phyloP scores from a whole-genome alignment of 2,329 filamentous ascomycete species.

The Claviceps capensis region DNA sequence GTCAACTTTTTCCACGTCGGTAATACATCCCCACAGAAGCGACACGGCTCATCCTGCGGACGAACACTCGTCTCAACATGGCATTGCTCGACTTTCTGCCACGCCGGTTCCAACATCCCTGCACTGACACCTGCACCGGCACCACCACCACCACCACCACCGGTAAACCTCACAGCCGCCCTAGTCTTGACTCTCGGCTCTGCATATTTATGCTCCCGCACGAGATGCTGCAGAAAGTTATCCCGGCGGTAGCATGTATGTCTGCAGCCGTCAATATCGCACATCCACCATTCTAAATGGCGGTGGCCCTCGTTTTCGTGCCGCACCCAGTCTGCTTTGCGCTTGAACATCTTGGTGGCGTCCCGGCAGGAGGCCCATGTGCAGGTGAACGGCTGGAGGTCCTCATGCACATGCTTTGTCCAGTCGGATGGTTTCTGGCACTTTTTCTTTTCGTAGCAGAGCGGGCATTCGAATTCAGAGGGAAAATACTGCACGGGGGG shows the following conservation, averaged over 20 bases:
- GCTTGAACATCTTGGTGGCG: slow-evolving; percentile 80
- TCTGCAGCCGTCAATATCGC: slow-evolving; percentile 64
- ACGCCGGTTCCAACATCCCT: slow-evolving; percentile 44
- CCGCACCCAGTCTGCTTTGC: slow-evolving; percentile 90
- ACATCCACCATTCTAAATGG: slow-evolving; percentile 84
- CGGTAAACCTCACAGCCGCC: slow-evolving; percentile 47
- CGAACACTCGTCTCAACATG: slow-evolving; percentile 52
- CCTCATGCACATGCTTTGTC: slow-evolving; percentile 93
- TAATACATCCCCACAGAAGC: slow-evolving; percentile 73
- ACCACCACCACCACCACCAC: slow-evolving; percentile 19
- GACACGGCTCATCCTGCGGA: slow-evolving; percentile 66
- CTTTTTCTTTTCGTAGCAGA: slow-evolving; percentile 76
- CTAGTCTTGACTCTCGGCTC: slow-evolving; percentile 73
- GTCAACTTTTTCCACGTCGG: slow-evolving; percentile 85
- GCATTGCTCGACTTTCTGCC: slow-evolving; percentile 66
- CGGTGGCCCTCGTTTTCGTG: slow-evolving; percentile 88
- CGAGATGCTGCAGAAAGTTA: slow-evolving; percentile 86
- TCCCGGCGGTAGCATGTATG: slow-evolving; percentile 80
- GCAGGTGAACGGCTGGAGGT: slow-evolving; percentile 85
- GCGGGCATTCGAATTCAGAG: slow-evolving; percentile 76
- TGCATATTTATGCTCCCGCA: slow-evolving; percentile 75
- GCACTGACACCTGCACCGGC: too few species aligned
- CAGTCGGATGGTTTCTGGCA: slow-evolving; percentile 89
- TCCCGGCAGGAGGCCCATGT: slow-evolving; percentile 75
- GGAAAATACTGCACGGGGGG: slow-evolving; percentile 66